Evolutionary conservation across 1,284 basidiomycete genomes (phyloP).

Genomic region (Tetrapyrgos nigripes): DNA sequence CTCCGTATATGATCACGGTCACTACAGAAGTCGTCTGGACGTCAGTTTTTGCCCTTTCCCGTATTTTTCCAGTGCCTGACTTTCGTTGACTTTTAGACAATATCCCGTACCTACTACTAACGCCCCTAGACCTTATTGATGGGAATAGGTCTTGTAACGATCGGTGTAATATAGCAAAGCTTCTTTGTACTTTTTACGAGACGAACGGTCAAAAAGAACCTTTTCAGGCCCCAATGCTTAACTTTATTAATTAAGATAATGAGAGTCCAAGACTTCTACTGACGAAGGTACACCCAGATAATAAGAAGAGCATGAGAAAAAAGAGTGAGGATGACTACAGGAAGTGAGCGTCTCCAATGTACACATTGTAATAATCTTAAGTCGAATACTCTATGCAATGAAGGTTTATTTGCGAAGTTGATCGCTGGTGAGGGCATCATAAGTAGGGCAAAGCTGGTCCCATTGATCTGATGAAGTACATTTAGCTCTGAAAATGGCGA

Average conservation of each 20-base stretch:
- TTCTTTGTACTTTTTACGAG: no score
- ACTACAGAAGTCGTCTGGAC: neutral
- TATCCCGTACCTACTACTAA: neutral
- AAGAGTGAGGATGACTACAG: no score
- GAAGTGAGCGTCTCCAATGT: no score
- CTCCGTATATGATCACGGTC: neutral
- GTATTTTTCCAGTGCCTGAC: neutral
- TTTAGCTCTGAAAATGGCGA: neutral
- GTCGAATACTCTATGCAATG: no score
- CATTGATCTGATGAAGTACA: constrained; percentile 31
- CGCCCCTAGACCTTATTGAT: neutral
- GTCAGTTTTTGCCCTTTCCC: neutral
- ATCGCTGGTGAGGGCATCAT: constrained; percentile 28
- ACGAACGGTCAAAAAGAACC: no score
- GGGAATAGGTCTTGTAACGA: neutral
- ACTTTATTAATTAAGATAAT: no score
- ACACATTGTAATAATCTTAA: neutral
- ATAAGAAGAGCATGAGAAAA: no score
- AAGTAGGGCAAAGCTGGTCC: constrained; percentile 40
- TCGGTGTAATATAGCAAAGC: neutral
- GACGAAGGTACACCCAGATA: no score
- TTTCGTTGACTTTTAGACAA: neutral
- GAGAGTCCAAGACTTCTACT: no score
- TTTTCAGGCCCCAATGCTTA: no score
- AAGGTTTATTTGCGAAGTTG: no score